Base-by-base conservation (phyloP, 2,329 filamentous ascomycete genomes). In the Didymella lethalis region DNA sequence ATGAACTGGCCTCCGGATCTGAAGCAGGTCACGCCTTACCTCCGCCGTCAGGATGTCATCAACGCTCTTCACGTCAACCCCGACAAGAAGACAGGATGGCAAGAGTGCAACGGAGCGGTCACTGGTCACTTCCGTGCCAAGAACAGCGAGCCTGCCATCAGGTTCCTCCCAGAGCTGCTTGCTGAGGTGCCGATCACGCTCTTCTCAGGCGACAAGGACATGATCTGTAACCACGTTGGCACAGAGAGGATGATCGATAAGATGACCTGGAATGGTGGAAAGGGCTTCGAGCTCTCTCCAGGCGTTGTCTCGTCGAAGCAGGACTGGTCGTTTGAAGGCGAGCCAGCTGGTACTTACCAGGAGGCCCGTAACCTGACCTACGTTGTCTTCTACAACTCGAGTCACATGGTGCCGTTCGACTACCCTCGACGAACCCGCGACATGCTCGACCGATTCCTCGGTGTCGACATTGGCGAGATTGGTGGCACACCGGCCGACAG, bases 1-100 rank as follows among this genome's bases (percentile, higher is more conserved):
- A 97, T 97, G 93, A 94, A 93, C 80, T 99, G 96, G 96, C 95
- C 95, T 31, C 90, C 93, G 64, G 95, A 99, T 78, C 83, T 99
- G 71, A 78, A 79, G 46, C 75, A 85, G 48, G 86, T 99, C 23
- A 91, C 87, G 6, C 92, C 93, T 0, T 99, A 98, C 76, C 85
- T 99, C 51, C 90, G 91, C 57, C 88, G 89, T 56, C 72, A 82
- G n/a, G 92, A 97, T 47, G 95, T 99, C 14, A 82, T 86, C 26
- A 72, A 83, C 4, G 95, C 95, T 0, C 83, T 99, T 34, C 91
- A 99, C 75, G 86, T 99, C 77, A 90, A 92, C 71, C 73, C 83
- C 0, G 90, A 90, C 68, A 96, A 96, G 75, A 88, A 86, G 65
- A 90, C 91, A 0, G 95, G 95, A 23, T 99, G 96, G 95, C 84